These are phyloP conservation scores for Hypomontagnella monticulosa DNA, from an alignment of 495 filamentous ascomycete genomes.

Conservation along the genomic window DNA sequence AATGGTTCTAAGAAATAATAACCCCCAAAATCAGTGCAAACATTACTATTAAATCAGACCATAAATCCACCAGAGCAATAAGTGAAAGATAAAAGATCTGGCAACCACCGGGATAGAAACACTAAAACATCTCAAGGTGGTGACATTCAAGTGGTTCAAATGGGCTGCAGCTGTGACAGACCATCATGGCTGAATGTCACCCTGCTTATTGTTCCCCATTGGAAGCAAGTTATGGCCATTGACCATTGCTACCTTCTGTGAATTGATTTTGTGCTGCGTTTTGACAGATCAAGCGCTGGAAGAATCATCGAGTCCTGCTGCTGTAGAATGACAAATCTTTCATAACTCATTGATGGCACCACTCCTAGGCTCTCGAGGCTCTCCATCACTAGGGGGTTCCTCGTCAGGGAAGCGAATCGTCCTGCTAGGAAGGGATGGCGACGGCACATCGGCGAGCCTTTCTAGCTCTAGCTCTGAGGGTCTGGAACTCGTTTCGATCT, in stretches of 20 bases:
- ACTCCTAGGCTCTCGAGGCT: constrained; percentile 8
- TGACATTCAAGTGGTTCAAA: not conserved
- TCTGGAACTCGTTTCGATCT: not conserved
- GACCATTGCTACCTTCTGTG: constrained; percentile 17
- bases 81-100: not conserved
- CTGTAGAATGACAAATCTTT: constrained; percentile 22
- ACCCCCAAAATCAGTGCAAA: constrained; percentile 4
- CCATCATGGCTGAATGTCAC: constrained; percentile 12
- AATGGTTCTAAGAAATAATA: not conserved
- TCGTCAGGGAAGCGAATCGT: constrained; percentile 61
- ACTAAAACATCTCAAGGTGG: constrained; percentile 7
- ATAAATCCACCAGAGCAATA: not conserved
- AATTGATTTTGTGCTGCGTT: not conserved
- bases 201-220: constrained; percentile 21
- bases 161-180: not conserved
- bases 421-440: constrained; percentile 33
- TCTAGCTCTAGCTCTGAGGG: constrained; percentile 1
- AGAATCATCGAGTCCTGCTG: not conserved
- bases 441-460: constrained; percentile 4
- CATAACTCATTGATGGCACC: constrained; percentile 2
- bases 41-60: constrained; percentile 6
- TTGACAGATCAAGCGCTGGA: not conserved
- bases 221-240: constrained; percentile 9
- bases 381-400: constrained; percentile 3
- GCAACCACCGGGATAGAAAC: constrained; percentile 19